Base-by-base conservation (phyloP, 2,329 filamentous ascomycete genomes). In the Stachybotrys echinatus region DNA sequence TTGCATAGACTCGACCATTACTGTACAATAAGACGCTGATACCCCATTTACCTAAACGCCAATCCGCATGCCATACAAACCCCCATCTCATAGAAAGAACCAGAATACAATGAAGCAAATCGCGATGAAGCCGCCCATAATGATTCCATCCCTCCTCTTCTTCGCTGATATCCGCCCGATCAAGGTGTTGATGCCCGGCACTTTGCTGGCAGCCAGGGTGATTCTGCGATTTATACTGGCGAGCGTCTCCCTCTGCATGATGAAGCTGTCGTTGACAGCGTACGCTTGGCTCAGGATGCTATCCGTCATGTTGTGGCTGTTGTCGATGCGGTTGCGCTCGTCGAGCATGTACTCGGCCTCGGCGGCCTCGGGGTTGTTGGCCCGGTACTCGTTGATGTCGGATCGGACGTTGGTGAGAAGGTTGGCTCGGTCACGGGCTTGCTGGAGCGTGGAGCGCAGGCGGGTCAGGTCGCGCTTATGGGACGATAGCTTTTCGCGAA, bases 261-360 rank as follows among this genome's bases (percentile, higher is more conserved):
- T 78, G 66, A 99, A 97, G 67, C 79, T 92, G 72, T 97, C 91
- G 65, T 96, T 95, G 48, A 97, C 90, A 12, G 92, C 92, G 71
- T 99, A 99, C 7, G 94, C 94, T 74, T 97, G 94, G 65, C 87
- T 92, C 52, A 99, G 77, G 31, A 99, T 91, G 54, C 83, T 88
- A 67, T 99, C 94, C 45, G 90, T 87, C 76, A 95, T 85, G 58
- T 83, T 87, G 70, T 97, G 88, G 62, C 89, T 95, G 65, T 90
- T 87, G 65, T 99, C 94, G 63, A 99, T 83, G 55, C 88, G 82
- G 54, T 77, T 75, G 47, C 94, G 81, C 77, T 99, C 94, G 60
- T 89, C 87, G 23, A 99, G 80, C 92, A 99, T 96, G 74, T 97
- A 99, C 53, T 99, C 92, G 44, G 90, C 90, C 72, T 97, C 94